phyloP scores from a whole-genome alignment of 371 early-diverging fungal species.

The Mortierella sp. region DNA sequence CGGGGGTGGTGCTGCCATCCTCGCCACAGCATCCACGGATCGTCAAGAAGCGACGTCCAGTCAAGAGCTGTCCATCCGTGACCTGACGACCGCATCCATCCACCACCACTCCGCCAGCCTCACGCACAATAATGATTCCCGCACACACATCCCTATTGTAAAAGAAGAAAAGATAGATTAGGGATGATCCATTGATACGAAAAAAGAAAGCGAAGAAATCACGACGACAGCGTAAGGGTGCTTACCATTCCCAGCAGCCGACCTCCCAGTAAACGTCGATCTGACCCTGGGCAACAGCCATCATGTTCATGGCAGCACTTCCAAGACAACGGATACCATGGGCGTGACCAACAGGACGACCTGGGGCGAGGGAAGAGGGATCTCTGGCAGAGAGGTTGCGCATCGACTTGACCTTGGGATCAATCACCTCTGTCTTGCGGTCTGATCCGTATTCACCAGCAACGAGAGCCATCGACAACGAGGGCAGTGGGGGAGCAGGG shows the following conservation, averaged over 20 bases:
- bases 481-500: slow-evolving; percentile 68
- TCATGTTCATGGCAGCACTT: slow-evolving; percentile 85
- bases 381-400: slow-evolving; percentile 60
- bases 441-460: slow-evolving; percentile 90
- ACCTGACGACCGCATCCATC: slow-evolving; percentile 64
- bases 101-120: slow-evolving; percentile 82
- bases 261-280: slow-evolving; percentile 94
- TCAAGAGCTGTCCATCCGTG: slow-evolving; percentile 50
- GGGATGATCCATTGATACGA: neutral
- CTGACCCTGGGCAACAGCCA: slow-evolving; percentile 85
- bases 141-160: slow-evolving; percentile 84
- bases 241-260: slow-evolving; percentile 83
- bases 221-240: neutral
- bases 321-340: slow-evolving; percentile 88
- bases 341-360: slow-evolving; percentile 65
- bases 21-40: slow-evolving; percentile 53
- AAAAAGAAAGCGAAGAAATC: neutral
- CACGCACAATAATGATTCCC: slow-evolving; percentile 78
- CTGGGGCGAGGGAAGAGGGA: slow-evolving; percentile 34
- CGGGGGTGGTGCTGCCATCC: slow-evolving; percentile 42
- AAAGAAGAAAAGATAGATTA: neutral
- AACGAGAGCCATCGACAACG: slow-evolving; percentile 78
- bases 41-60: slow-evolving; percentile 51
- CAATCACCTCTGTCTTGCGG: slow-evolving; percentile 69
- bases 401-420: slow-evolving; percentile 78